Base-by-base conservation (phyloP, 352 stramenopile genomes). In the Phytopythium litorale region DNA sequence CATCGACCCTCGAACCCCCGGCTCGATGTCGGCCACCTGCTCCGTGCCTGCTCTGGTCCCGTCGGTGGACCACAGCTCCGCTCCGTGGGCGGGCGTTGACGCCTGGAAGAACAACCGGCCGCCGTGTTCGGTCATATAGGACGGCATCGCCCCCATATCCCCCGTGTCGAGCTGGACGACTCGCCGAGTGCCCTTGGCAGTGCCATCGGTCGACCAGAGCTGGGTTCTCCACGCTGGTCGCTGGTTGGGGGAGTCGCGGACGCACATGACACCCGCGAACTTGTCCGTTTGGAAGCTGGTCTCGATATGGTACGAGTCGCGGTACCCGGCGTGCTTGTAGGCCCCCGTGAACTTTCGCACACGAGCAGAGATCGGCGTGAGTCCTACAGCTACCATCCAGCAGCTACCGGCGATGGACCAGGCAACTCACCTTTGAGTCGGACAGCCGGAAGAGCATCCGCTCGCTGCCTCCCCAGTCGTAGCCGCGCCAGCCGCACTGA, bases 191-290 rank as follows among this genome's bases (percentile, higher is more conserved):
- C 86, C 84, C 21, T 69, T 64, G 13, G 66, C 23, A 18, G 75
- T 94, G 19, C 90, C 90, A 66, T 98, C 89, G 0, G 88, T 94
- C 15, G 65, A 53, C 91, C 91, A 97, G 8, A 98, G 73, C 60
- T 95, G 85, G 9, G 45, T 32, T 35, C 81, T 63, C 63, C 67
- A 78, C 38, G 59, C 40, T 28, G 66, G 49, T 43, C 56, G 50
- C 19, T 54, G 46, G 15, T 46, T 51, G 59, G 40, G 30, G 28
- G 28, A n/a, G 30, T 78, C 55, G 19, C 67, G 72, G 60, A 92
- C 62, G 55, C 89, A 97, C 5, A 97, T 66, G 58, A 94, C 78
- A 1, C 89, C 89, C 32, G 87, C 89, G 65, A 97, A 97, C 7
- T 62, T 33, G 12, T 68, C 53, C 4, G 67, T 83, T 33, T 78